phyloP scores from a whole-genome alignment of 257 asterid genomes.

The Scutellaria baicalensis region DNA sequence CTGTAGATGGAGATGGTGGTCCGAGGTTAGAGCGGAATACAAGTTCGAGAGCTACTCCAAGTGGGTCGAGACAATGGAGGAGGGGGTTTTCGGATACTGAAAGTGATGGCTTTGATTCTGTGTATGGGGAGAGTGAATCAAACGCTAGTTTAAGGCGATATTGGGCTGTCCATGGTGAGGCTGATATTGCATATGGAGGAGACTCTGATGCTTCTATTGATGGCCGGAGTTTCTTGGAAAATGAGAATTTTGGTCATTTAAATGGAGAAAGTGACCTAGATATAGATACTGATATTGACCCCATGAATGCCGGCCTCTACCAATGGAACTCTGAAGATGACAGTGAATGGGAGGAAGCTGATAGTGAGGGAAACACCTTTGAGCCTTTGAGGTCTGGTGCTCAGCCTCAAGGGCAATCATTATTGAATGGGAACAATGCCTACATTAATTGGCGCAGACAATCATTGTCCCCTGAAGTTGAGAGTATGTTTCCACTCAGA shows the following conservation, averaged over 20 bases:
- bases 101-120: slow-evolving; percentile 75
- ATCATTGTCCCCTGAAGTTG: slow-evolving; percentile 29
- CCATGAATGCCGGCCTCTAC: slow-evolving; percentile 80
- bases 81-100: slow-evolving; percentile 64
- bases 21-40: slow-evolving; percentile 26
- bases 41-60: slow-evolving; percentile 51
- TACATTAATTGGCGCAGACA: slow-evolving; percentile 28
- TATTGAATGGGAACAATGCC: slow-evolving; percentile 17
- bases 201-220: slow-evolving; percentile 76
- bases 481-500: slow-evolving; percentile 23
- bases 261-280: slow-evolving; percentile 55
- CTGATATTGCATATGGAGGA: slow-evolving; percentile 60
- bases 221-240: slow-evolving; percentile 45
- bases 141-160: slow-evolving; percentile 61
- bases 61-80: slow-evolving; percentile 67
- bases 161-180: slow-evolving; percentile 47
- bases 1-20: slow-evolving; percentile 39
- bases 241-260: slow-evolving; percentile 34
- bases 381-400: slow-evolving; percentile 24
- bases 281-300: slow-evolving; percentile 80
- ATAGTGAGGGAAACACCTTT: slow-evolving; percentile 29
- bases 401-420: slow-evolving; percentile 21
- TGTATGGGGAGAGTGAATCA: slow-evolving; percentile 70
- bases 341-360: slow-evolving; percentile 61
- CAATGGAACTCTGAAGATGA: slow-evolving; percentile 64